Evolutionary conservation across 768 basidiomycete genomes (phyloP).

Genomic region (Trametes cingulata): DNA sequence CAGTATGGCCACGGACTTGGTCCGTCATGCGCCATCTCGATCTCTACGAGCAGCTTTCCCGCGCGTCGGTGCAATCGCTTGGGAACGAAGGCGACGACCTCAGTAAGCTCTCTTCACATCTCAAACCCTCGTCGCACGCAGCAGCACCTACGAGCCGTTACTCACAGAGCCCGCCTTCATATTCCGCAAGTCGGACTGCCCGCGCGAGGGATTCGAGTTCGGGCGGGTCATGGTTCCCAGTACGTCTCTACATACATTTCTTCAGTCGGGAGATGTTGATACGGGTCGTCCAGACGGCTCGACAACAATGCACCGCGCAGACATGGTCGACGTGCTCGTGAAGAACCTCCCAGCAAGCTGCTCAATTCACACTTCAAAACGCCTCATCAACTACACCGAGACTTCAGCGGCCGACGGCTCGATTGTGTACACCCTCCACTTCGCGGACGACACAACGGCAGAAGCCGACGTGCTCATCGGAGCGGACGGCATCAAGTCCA

Average conservation of each 20-base stretch:
- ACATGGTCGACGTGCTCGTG: conserved; percentile 27
- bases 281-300: conserved; percentile 21
- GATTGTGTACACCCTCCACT: conserved; percentile 18
- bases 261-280: background rate
- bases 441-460: conserved; percentile 26
- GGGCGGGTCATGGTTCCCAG: conserved; percentile 26
- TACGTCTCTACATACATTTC: conserved; percentile 9
- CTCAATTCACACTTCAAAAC: conserved; percentile 26
- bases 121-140: too few species aligned
- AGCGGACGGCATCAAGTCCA: conserved; percentile 32
- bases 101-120: too few species aligned
- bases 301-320: conserved; percentile 30
- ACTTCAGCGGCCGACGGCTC: background rate
- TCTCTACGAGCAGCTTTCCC: conserved; percentile 29
- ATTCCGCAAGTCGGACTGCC: conserved; percentile 25
- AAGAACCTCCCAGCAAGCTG: conserved; percentile 22
- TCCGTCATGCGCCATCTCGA: conserved; percentile 45
- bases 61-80: conserved; percentile 19
- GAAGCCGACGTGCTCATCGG: conserved; percentile 30
- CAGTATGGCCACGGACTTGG: conserved; percentile 51
- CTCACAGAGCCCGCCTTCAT: conserved; percentile 25
- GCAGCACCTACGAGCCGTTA: too few species aligned
- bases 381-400: conserved; percentile 23
- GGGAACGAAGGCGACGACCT: background rate
- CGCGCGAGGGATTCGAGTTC: conserved; percentile 23